These are phyloP conservation scores for Galerina sulciceps DNA, from an alignment of 768 basidiomycete species.

Conservation along the genomic window DNA sequence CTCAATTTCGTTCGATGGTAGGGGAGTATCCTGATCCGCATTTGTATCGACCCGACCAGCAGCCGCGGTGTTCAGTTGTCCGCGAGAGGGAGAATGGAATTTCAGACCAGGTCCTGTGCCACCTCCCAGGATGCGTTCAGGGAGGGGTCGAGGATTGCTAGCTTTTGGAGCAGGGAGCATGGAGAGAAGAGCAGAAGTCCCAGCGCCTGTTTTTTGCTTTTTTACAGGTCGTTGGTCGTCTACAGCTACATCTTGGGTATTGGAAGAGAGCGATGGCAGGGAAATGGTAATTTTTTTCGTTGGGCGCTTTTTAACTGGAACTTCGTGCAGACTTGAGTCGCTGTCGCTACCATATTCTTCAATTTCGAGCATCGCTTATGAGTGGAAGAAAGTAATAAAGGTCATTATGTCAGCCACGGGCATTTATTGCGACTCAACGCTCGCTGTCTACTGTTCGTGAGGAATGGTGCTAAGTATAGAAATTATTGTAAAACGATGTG, in stretches of 20 bases:
- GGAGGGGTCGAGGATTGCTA: slow-evolving; percentile 41
- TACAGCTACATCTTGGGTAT: slow-evolving; percentile 36
- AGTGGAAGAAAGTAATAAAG: not conserved
- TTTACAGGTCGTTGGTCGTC: slow-evolving; percentile 51
- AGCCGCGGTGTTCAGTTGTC: not conserved
- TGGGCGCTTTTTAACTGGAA: not conserved
- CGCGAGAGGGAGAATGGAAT: slow-evolving; percentile 44
- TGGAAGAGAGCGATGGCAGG: slow-evolving; percentile 47
- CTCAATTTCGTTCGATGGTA: slow-evolving; percentile 3
- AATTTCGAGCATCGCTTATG: slow-evolving; percentile 64
- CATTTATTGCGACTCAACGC: no score
- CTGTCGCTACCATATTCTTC: slow-evolving; percentile 80
- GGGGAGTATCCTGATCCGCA: slow-evolving; percentile 14
- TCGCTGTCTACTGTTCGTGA: slow-evolving; percentile 1
- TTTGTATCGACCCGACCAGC: slow-evolving; percentile 28
- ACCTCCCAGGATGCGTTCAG: slow-evolving; percentile 66
- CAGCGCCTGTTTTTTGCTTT: slow-evolving; percentile 67
- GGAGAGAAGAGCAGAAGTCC: slow-evolving; percentile 64
- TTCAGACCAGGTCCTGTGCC: slow-evolving; percentile 65
- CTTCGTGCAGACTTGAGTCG: slow-evolving; percentile 32
- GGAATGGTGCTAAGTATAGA: not conserved
- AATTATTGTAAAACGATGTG: slow-evolving; percentile 9
- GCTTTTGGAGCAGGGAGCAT: slow-evolving; percentile 82
- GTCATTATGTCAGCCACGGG: slow-evolving; percentile 3
- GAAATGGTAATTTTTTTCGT: slow-evolving; percentile 64